Evolutionary conservation across 2,329 filamentous ascomycete species (phyloP), one percentile per base, ranked within the genome.

Genomic region (Penicillium corylophilum): DNA sequence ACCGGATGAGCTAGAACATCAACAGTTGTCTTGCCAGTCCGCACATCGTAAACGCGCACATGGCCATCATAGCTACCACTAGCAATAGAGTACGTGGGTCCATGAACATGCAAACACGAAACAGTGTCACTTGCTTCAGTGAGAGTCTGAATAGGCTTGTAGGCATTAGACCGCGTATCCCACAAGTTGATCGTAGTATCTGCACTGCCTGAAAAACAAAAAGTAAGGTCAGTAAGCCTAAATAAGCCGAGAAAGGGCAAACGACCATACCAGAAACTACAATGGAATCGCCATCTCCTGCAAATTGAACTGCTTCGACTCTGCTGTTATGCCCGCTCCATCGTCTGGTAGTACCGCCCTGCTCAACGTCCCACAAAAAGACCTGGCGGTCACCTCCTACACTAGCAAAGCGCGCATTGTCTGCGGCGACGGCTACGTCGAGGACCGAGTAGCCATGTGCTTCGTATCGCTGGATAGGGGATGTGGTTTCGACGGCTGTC

Each of bases 361-460:
- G 88, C 42, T 87, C 80, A 0, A 97, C 94, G 72, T 99, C 94
- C 94, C 94, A 97, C 5, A 96, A 79, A 68, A 96, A 96, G 0
- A 96, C 90, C 55, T 83, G 81, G 62, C 93, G 89, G 75, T 99
- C 94, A 53, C 94, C 94, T 60, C 94, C 94, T 1, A 84, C 83
- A n/a, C 87, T 92, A 9, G 86, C 87, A 71, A 99, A 96, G 39
- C 84, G 84, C 59, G 90, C 82, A 72, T 99, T 99, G 74, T 90
- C 87, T 22, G 77, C 67, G 16, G 77, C 71, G 44, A 96, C 87
- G 46, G 82, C 79, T 35, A 99, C 79, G 60, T 89, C 88, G 54
- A 96, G 85, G 7, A 99, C 88, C 62, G 92, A 88, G 76, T 99
- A 96, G 60, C 90, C 92, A 74, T 99, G 94, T 2, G 89, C 90